phyloP scores from a whole-genome alignment of 2,329 filamentous ascomycete genomes.

The Aureobasidium sp. region DNA sequence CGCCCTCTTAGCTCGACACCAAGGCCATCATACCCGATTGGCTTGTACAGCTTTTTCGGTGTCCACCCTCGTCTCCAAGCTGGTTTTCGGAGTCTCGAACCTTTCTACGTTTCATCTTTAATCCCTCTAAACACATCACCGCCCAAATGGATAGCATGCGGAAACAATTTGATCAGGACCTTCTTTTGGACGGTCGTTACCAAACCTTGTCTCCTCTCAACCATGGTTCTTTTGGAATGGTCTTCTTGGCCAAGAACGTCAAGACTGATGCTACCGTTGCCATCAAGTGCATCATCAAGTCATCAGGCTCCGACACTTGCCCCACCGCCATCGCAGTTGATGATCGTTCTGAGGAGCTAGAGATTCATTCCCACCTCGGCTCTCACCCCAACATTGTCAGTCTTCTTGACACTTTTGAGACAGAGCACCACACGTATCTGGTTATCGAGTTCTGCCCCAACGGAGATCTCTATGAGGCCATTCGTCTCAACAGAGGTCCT shows the following conservation, averaged over 20 bases:
- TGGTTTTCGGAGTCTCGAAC: slow-evolving; percentile 6
- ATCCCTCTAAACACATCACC: background rate
- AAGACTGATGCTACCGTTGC: slow-evolving; percentile 72
- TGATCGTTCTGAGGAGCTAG: slow-evolving; percentile 72
- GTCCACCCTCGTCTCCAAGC: background rate
- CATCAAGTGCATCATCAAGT: slow-evolving; percentile 93
- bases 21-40: background rate
- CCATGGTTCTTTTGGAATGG: slow-evolving; percentile 98
- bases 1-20: background rate
- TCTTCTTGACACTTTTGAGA: slow-evolving; percentile 84
- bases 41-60: slow-evolving; percentile 5
- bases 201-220: slow-evolving; percentile 90
- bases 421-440: slow-evolving; percentile 77
- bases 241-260: slow-evolving; percentile 82
- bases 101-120: slow-evolving; percentile 1
- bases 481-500: slow-evolving; percentile 78
- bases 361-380: slow-evolving; percentile 70
- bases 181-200: slow-evolving; percentile 81
- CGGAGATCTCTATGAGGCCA: slow-evolving; percentile 95
- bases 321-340: slow-evolving; percentile 63
- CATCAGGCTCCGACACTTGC: slow-evolving; percentile 38
- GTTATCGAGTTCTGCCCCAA: slow-evolving; percentile 93
- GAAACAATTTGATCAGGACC: slow-evolving; percentile 69
- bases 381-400: slow-evolving; percentile 90
- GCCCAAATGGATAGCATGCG: slow-evolving; percentile 71